Percentiles rank a stretch among this genome's conserved stretches.
Evolutionary conservation across 352 stramenopile species (phyloP).

Genomic region (Phytopythium helicoides): DNA sequence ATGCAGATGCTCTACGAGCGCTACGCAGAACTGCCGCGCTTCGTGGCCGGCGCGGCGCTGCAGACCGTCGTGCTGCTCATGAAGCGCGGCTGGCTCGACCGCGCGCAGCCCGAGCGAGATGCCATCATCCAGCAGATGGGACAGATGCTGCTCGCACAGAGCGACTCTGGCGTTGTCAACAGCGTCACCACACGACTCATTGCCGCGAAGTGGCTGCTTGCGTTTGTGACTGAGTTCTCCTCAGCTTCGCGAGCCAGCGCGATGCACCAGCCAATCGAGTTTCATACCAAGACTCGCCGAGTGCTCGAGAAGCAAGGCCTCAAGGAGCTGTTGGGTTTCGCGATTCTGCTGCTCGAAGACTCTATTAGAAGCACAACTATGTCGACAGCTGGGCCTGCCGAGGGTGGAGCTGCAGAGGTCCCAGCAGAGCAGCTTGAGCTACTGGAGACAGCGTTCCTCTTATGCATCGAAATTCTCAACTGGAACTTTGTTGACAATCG

Average conservation of each 20-base stretch:
- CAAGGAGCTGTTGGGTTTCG: constrained; percentile 58
- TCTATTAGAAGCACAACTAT: constrained; percentile 65
- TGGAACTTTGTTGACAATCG: constrained; percentile 67
- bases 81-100: constrained; percentile 82
- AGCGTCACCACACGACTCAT: constrained; percentile 48
- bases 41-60: constrained; percentile 58
- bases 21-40: constrained; percentile 45
- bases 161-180: not conserved
- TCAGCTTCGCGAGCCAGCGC: constrained; percentile 72
- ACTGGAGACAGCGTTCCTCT: constrained; percentile 68
- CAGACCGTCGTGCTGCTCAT: constrained; percentile 76
- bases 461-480: constrained; percentile 79
- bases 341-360: constrained; percentile 65
- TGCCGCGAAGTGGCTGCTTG: constrained; percentile 78
- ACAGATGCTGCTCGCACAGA: constrained; percentile 34
- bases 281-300: constrained; percentile 73
- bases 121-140: constrained; percentile 76
- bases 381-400: constrained; percentile 29
- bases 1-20: constrained; percentile 79
- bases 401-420: constrained; percentile 26
- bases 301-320: constrained; percentile 57
- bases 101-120: constrained; percentile 40
- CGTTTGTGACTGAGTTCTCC: constrained; percentile 85
- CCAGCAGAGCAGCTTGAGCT: constrained; percentile 66
- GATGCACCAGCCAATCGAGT: constrained; percentile 82